Conservation (phyloP, 495 filamentous ascomycete species). For the Apodospora peruviana region DNA sequence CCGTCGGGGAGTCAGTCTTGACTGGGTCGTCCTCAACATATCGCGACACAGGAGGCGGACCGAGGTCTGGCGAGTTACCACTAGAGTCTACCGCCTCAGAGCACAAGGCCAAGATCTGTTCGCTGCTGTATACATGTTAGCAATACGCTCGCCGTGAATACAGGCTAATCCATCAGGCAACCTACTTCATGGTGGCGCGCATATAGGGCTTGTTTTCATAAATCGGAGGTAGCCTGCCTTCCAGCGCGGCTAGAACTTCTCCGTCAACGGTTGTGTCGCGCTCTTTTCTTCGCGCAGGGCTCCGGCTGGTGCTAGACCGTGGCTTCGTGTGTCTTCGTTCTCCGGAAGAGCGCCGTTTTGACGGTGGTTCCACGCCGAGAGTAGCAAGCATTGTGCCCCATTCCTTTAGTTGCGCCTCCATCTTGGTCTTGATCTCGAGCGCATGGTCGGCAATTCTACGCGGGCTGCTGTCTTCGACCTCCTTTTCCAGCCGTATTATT, state of each 20-base stretch:
- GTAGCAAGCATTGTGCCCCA: conserved; percentile 57
- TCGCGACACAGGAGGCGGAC: conserved; percentile 59
- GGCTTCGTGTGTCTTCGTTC: conserved; percentile 23
- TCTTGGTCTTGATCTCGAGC: conserved; percentile 58
- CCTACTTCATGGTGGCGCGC: conserved; percentile 69
- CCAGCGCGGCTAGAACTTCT: conserved; percentile 49
- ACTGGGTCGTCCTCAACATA: conserved; percentile 58
- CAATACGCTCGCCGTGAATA: not conserved
- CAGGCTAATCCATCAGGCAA: not conserved
- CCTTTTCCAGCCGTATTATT: conserved; percentile 65
- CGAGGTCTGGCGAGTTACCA: conserved; percentile 58
- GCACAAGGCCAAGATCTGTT: conserved; percentile 44
- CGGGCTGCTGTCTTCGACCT: conserved; percentile 46
- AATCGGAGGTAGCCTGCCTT: conserved; percentile 74
- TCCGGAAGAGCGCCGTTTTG: conserved; percentile 32
- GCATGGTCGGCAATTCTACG: conserved; percentile 55
- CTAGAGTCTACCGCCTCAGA: conserved; percentile 41
- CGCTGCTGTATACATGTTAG: conserved; percentile 20
- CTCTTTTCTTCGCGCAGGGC: conserved; percentile 37
- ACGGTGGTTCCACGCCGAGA: conserved; percentile 47
- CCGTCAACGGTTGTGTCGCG: conserved; percentile 45
- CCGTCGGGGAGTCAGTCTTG: conserved; percentile 43
- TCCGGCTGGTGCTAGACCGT: conserved; percentile 26
- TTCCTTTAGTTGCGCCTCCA: conserved; percentile 66
- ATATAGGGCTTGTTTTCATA: conserved; percentile 75